Evolutionary conservation across 306 rosid species (phyloP), one percentile per base, ranked within the genome.

Genomic region (Oxytropis ochrocephala): DNA sequence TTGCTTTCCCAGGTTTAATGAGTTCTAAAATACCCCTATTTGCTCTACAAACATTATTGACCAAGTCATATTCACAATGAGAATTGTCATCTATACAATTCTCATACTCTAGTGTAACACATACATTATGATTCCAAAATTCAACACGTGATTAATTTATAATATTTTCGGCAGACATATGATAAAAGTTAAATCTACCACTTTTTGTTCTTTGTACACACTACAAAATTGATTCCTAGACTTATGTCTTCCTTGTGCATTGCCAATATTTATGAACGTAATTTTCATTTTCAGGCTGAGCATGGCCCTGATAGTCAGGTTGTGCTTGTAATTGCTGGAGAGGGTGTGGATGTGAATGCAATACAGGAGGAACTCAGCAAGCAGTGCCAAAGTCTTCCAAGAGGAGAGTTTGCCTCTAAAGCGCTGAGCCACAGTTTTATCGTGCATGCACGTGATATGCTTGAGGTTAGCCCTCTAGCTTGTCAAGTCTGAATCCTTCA

Each of bases 221-320:
- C 33, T 50, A 39, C 19, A 11, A 7, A 42, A n/a, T 52, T 53
- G 72, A 52, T 53, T 33, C 18, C 30, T 43, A 13, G 7, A 7
- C 19, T 52, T 36, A 39, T 12, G 19, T 8, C 24, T 27, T 68
- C 47, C 80, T 41, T 74, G 69, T 58, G 57, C 48, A 38, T 32
- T 21, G 27, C 68, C 38, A 54, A 83, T 67, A 49, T 59, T 14
- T 33, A 59, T 43, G 7, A 64, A 63, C 57, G 74, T 51, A 70
- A 57, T 68, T 75, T 62, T 6, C 50, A 13, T 58, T 75, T 81
- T 76, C 95, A 94, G 99, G 99, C 99, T 17, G 99, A 94, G 80
- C 99, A 94, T 64, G 99, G 99, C 58, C 97, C 99, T 56, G 99
- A 94, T 70, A 94, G 97, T 85, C 99, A 94, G 78, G 99, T 94